Conservation (phyloP, 352 stramenopile species). For the Pythium insidiosum region DNA sequence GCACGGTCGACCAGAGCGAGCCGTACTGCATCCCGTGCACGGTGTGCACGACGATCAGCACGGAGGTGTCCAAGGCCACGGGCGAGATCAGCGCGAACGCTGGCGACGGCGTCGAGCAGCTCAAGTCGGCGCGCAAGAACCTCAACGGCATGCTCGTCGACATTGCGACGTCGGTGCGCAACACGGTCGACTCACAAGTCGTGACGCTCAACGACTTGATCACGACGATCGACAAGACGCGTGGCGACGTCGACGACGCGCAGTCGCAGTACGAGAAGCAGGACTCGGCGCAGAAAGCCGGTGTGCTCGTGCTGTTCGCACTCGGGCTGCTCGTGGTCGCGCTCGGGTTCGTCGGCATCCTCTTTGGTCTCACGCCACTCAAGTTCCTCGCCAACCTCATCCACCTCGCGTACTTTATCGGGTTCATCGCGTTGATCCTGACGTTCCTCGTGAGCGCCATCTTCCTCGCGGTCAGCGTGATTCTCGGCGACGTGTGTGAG, state of each 20-base stretch:
- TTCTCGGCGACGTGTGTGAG: constrained; percentile 56
- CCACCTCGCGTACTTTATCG: constrained; percentile 63
- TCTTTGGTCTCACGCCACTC: constrained; percentile 53
- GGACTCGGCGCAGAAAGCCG: constrained; percentile 25
- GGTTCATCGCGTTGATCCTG: constrained; percentile 54
- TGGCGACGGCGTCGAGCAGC: constrained; percentile 16
- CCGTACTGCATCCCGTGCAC: constrained; percentile 24
- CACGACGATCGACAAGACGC: constrained; percentile 20
- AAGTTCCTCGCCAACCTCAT: constrained; percentile 63
- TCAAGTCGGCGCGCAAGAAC: constrained; percentile 22
- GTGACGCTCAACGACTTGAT: constrained; percentile 17
- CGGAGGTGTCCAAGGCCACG: constrained; percentile 13
- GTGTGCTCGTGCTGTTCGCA: constrained; percentile 46
- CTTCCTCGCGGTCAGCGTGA: constrained; percentile 41
- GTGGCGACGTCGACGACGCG: constrained; percentile 23
- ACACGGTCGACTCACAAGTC: constrained; percentile 25
- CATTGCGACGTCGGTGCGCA: constrained; percentile 25
- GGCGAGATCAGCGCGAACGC: constrained; percentile 32
- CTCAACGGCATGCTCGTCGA: constrained; percentile 33
- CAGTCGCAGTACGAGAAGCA: constrained; percentile 31
- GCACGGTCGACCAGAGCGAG: constrained; percentile 11
- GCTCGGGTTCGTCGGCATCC: constrained; percentile 49
- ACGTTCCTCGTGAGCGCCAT: constrained; percentile 53
- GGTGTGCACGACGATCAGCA: constrained; percentile 32
- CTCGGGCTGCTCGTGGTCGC: constrained; percentile 40